Evolutionary conservation across 2,329 filamentous ascomycete genomes (phyloP), one percentile per base, ranked within the genome.

Genomic region (Fusarium illudens): DNA sequence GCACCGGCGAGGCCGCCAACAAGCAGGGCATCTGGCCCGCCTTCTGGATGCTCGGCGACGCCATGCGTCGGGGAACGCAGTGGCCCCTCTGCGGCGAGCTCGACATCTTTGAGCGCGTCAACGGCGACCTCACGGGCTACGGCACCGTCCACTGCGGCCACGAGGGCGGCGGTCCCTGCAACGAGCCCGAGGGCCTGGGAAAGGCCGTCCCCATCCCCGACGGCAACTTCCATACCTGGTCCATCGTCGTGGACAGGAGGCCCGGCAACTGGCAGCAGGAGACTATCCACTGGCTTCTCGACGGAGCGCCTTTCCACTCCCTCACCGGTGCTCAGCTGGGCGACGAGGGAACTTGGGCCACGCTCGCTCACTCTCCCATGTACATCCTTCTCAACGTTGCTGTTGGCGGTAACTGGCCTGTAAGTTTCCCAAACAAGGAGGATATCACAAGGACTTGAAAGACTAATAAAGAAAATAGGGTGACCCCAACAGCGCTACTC

Each of bases 21-120:
- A 84, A 84, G 75, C 78, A 82, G 67, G 84, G 84, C 12, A 78
- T 86, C 65, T 86, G 84, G 84, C 84, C 84, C 3, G 84, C 84
- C 4, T 86, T 86, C 70, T 86, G 84, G 84, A 75, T 84, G 55
- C 79, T 86, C 1, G 84, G 84, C 11, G 78, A 83, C 60, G 76
- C 82, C 15, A 76, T 85, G 52, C 81, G 83, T 7, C 73, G 77
- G 62, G 83, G 83, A 12, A 81, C 79, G 3, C 62, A 67, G 19
- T 86, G 84, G 84, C 84, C 84, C 1, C 75, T 74, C 8, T 84
- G 83, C 67, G 84, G 84, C 25, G 84, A 86, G 77, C 75, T 86
- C 46, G 84, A 86, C 68, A 79, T 84, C 60, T 78, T 85, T 53
- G 84, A 86, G 77, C 80, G 79, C 27, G 77, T 86, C 62, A 82